Base-by-base conservation (phyloP, 2,329 filamentous ascomycete genomes). In the Tolypocladium nubicola region DNA sequence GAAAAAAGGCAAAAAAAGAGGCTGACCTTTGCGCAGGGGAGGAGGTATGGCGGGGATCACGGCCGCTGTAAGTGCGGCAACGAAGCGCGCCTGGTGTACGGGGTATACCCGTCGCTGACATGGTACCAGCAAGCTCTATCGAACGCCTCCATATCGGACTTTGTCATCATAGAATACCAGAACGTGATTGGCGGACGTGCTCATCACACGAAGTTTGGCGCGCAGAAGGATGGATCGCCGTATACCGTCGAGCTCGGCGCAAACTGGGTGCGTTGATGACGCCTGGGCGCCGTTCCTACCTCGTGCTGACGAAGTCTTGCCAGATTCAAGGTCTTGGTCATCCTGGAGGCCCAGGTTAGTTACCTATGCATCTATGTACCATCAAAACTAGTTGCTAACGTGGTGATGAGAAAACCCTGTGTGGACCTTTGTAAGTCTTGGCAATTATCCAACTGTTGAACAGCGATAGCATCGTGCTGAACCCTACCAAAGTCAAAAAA, bases 191-290 rank as follows among this genome's bases (percentile, higher is more conserved):
- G 86, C 1, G 86, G 86, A 1, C 79, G 85, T 7, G 77, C 85
- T 43, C 70, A 71, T n/a, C 79, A 86, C 59, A 76, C 76, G 0
- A 71, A 74, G 0, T 87, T 87, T 62, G 84, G 84, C 5, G 70
- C 73, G 19, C 66, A 70, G 4, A 40, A 69, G 0, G 71, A 80
- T 40, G 82, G 82, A 0, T 72, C 76, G 0, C 77, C 81, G 0
- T 84, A 83, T 59, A 76, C 73, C 0, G 74, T 89, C 11, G 86
- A 88, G 66, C 70, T 86, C 0, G 86, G 86, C 2, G 85, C 86
- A 8, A 89, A 88, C 60, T 89, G 86, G 86, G 67, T 77, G 26
- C 33, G 59, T 53, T 14, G 14, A 14, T n/a, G 26, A 8, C 40
- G 4, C 21, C 16, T 16, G 10, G n/a, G 16, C 30, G 0, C 66